Base-by-base conservation (phyloP, 345 rosid species). In the Salix suchowensis region DNA sequence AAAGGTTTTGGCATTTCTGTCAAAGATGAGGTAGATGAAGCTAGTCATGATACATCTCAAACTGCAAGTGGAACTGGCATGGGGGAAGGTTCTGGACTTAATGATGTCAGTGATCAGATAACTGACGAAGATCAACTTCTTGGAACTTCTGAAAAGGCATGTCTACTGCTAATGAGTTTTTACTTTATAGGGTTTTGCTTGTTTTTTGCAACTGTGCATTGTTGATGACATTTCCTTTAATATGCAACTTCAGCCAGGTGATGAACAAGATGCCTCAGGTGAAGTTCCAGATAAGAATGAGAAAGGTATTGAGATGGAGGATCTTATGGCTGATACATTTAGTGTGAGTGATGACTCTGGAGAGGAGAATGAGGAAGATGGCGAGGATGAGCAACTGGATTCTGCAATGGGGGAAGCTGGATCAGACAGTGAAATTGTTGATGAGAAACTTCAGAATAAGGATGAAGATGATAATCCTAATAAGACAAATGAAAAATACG, bases 241-340 rank as follows among this genome's bases (percentile, higher is more conserved):
- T 42, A 26, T 85, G 71, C 55, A 44, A 60, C 67, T 69, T 65
- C 91, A 95, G 93, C 85, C 82, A 74, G 89, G 77, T 61, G 90
- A 87, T 80, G 96, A 89, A 71, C 88, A 91, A 83, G 94, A 86
- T 81, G 85, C 81, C 69, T 76, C 85, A 5, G 83, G 84, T 84
- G 91, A 93, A 78, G 72, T 77, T 79, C 88, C 86, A 52, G 78
- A 77, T 80, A 89, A 88, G 80, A 82, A 88, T 72, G 91, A 91
- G 70, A 93, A 91, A 82, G 99, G 99, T 12, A 85, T 96, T 68
- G 99, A 93, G 88, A 92, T 92, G 99, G 91, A 92, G 66, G 96
- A 92, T 72, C 91, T 96, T 76, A 84, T 75, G 55, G 98, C 88
- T 71, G 92, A 93, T 79, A 82, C 87, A 32, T 82, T 77, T 77